A percentile compares a stretch with the other conserved stretches of the same genome.
Evolutionary conservation across 2,329 filamentous ascomycete species (phyloP).

Genomic region (Boeremia exigua): DNA sequence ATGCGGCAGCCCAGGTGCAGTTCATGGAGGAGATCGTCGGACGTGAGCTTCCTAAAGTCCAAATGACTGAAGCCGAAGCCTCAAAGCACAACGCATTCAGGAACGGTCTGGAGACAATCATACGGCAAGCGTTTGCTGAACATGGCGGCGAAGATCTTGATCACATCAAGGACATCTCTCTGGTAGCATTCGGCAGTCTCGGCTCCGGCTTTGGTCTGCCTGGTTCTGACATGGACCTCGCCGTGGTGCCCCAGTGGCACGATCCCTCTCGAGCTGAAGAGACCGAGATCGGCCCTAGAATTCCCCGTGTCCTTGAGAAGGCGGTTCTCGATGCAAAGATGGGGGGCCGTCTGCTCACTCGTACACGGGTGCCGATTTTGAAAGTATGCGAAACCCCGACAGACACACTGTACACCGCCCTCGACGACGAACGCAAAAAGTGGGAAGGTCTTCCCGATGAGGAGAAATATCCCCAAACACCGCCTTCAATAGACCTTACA

Average conservation of each 20-base stretch:
- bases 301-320: constrained; percentile 78
- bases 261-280: constrained; percentile 26
- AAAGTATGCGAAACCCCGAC: constrained; percentile 80
- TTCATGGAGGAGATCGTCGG: constrained; percentile 53
- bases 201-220: constrained; percentile 85
- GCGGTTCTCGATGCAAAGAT: constrained; percentile 73
- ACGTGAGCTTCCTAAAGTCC: constrained; percentile 62
- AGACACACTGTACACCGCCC: constrained; percentile 63
- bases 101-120: constrained; percentile 67
- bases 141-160: constrained; percentile 55
- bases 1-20: constrained; percentile 44
- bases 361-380: constrained; percentile 84
- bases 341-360: constrained; percentile 77
- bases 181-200: constrained; percentile 83
- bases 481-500: constrained; percentile 20
- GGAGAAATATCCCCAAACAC: constrained; percentile 48
- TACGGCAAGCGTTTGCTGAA: constrained; percentile 61
- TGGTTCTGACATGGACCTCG: constrained; percentile 90
- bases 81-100: constrained; percentile 75
- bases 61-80: constrained; percentile 69
- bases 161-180: constrained; percentile 60
- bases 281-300: constrained; percentile 58
- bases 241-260: constrained; percentile 68
- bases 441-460: constrained; percentile 68
- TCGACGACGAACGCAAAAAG: constrained; percentile 70